Evolutionary conservation across 2,329 filamentous ascomycete genomes (phyloP).

Genomic region (Pseudogymnoascus sp.): DNA sequence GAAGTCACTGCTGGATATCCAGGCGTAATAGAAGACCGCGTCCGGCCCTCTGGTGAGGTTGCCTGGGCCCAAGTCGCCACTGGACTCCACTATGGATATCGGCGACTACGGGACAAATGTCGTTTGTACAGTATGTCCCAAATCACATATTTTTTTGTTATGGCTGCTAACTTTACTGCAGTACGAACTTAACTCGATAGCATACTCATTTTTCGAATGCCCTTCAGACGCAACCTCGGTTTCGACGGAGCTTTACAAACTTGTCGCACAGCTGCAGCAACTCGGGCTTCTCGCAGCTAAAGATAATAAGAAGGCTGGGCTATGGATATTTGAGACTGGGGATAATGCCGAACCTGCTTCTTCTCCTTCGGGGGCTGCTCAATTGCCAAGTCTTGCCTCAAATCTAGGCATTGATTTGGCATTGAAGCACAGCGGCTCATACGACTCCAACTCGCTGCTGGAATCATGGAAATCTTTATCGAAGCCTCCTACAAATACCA

Average conservation of each 20-base stretch:
- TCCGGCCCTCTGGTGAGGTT: not conserved
- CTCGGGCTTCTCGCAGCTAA: not conserved
- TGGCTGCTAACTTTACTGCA: constrained; percentile 13
- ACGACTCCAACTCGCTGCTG: constrained; percentile 15
- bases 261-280: constrained; percentile 25
- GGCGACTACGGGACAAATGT: constrained; percentile 31
- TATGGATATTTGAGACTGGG: constrained; percentile 10
- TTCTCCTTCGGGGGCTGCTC: not conserved
- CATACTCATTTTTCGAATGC: constrained; percentile 28
- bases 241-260: constrained; percentile 18
- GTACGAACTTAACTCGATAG: constrained; percentile 29
- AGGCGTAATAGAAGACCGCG: not conserved
- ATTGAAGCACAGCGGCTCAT: constrained; percentile 8
- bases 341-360: not conserved
- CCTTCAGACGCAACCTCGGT: constrained; percentile 13
- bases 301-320: constrained; percentile 2
- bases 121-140: constrained; percentile 27
- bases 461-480: constrained; percentile 11
- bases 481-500: not conserved
- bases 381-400: not conserved
- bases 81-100: constrained; percentile 27
- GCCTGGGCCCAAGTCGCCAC: not conserved
- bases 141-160: constrained; percentile 9
- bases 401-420: not conserved
- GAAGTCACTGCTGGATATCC: not conserved